Conservation (phyloP, 2,329 filamentous ascomycete species). For the Furcasterigmium furcatum region DNA sequence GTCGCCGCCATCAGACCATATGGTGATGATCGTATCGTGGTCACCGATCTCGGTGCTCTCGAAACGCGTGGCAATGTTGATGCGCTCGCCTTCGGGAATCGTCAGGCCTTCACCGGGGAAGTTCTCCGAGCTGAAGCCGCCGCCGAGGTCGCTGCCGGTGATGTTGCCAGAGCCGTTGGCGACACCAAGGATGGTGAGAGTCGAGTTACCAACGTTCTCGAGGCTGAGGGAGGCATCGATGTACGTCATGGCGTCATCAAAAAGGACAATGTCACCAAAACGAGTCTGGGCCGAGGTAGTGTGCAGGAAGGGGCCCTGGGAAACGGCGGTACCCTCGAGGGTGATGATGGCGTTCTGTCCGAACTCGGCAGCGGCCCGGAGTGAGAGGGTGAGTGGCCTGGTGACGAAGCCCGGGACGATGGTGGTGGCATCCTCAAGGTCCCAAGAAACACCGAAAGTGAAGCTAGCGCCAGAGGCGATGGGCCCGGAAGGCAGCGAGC, state of each 20-base stretch:
- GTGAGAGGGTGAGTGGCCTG: slow-evolving; percentile 30
- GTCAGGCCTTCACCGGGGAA: slow-evolving; percentile 24
- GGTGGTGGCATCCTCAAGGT: slow-evolving; percentile 23
- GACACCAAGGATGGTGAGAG: slow-evolving; percentile 29
- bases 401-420: slow-evolving; percentile 30
- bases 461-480: slow-evolving; percentile 30
- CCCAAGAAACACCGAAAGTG: slow-evolving; percentile 35
- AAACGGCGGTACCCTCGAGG: slow-evolving; percentile 32
- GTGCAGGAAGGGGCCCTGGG: slow-evolving; percentile 27
- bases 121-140: slow-evolving; percentile 22
- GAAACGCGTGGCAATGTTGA: slow-evolving; percentile 22
- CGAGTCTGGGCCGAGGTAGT: slow-evolving; percentile 31
- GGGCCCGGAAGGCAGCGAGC: slow-evolving; percentile 30
- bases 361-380: slow-evolving; percentile 30
- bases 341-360: slow-evolving; percentile 30
- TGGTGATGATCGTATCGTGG: slow-evolving; percentile 27
- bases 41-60: neutral
- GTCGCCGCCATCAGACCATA: slow-evolving; percentile 31
- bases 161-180: slow-evolving; percentile 24
- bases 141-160: slow-evolving; percentile 22
- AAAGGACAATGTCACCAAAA: slow-evolving; percentile 34
- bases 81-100: slow-evolving; percentile 22
- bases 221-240: slow-evolving; percentile 27
- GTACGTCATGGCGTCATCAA: slow-evolving; percentile 18
- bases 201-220: slow-evolving; percentile 30